Conservation (phyloP, 352 stramenopile genomes). For the Bremia lactucae region DNA sequence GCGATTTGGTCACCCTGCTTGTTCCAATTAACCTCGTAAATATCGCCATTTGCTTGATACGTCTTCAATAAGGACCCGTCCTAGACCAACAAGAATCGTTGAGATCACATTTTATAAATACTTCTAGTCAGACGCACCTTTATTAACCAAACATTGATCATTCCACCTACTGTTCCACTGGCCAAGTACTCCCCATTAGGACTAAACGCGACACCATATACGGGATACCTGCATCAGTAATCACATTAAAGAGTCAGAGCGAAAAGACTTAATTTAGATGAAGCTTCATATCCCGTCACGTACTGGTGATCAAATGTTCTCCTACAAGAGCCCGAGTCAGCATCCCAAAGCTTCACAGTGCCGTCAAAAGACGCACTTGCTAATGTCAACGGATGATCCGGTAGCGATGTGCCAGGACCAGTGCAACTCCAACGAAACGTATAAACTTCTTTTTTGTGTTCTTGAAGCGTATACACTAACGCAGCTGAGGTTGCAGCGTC, state of each 20-base stretch:
- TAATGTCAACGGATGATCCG: conserved; percentile 66
- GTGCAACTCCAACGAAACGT: conserved; percentile 89
- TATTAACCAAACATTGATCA: conserved; percentile 97
- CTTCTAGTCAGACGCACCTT: conserved; percentile 68
- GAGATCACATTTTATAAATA: not conserved
- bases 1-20: conserved; percentile 77
- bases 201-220: conserved; percentile 85
- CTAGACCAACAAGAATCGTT: no score
- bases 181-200: conserved; percentile 90
- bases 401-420: conserved; percentile 50
- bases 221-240: conserved; percentile 48
- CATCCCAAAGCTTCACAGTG: conserved; percentile 92
- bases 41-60: conserved; percentile 90
- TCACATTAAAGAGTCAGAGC: no score
- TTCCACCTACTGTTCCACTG: conserved; percentile 93
- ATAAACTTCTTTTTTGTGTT: conserved; percentile 91
- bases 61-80: conserved; percentile 73
- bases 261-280: no score
- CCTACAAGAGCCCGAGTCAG: conserved; percentile 84
- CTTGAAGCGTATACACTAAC: conserved; percentile 77
- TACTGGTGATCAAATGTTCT: conserved; percentile 90
- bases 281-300: conserved; percentile 23
- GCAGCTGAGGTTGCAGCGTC: conserved; percentile 22
- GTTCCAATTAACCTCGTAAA: conserved; percentile 99
- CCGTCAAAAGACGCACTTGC: conserved; percentile 94